Conservation (phyloP, 139 green algal genomes). For the Chlamydomonas sp. region DNA sequence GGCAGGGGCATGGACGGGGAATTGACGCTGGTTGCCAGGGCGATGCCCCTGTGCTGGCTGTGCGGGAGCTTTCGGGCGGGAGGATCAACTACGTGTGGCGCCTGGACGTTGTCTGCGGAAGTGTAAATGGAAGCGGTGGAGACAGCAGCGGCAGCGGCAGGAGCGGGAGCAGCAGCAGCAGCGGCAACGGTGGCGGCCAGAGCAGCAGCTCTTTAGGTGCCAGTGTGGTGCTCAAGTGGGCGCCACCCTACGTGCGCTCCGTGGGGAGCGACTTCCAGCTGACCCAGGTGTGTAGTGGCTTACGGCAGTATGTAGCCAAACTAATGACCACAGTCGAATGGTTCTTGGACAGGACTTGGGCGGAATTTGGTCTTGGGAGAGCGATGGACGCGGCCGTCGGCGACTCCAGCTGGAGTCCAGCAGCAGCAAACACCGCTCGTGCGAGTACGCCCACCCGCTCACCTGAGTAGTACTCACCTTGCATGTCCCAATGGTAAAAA, state of each 20-base stretch:
- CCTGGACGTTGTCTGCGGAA: neutral
- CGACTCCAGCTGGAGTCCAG: too few relatives aligned
- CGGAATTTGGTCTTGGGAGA: too few relatives aligned
- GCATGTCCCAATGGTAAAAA: too few relatives aligned
- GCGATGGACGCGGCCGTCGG: too few relatives aligned
- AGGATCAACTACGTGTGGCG: slow-evolving; percentile 53
- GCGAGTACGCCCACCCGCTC: too few relatives aligned
- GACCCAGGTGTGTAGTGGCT: slow-evolving; percentile 27
- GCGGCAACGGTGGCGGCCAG: neutral
- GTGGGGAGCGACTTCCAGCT: slow-evolving; percentile 40
- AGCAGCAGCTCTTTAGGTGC: too few relatives aligned
- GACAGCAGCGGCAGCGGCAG: neutral
- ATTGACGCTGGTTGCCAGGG: too few relatives aligned
- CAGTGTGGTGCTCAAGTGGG: slow-evolving; percentile 20
- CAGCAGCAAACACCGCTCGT: too few relatives aligned
- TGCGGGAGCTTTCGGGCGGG: slow-evolving; percentile 45
- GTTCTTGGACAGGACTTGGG: too few relatives aligned
- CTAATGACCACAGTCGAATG: too few relatives aligned
- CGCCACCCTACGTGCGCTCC: slow-evolving; percentile 33
- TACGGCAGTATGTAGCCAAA: neutral
- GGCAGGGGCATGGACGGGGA: neutral
- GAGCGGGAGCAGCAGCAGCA: neutral
- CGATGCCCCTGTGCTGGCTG: neutral
- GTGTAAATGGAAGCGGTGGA: neutral
- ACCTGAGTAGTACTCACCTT: too few relatives aligned